Evolutionary conservation across 2,329 filamentous ascomycete genomes (phyloP).

Genomic region (Colletotrichum cordylinicola): DNA sequence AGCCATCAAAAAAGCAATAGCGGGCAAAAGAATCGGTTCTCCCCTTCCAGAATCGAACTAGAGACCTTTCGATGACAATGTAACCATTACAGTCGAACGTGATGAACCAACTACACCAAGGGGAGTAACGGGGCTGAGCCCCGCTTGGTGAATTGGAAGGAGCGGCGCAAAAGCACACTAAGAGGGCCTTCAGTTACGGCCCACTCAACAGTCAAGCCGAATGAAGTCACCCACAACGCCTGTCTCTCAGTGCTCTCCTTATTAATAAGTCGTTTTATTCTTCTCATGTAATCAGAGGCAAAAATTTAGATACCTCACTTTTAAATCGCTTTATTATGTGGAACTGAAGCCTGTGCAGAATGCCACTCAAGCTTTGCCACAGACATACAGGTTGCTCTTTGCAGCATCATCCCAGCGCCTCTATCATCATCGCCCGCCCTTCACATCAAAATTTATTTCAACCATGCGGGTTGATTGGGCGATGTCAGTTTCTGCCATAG

Average conservation of each 20-base stretch:
- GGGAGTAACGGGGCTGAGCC: background rate
- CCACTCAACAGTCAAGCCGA: background rate
- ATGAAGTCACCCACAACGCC: background rate
- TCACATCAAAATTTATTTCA: background rate
- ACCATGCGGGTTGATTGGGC: background rate
- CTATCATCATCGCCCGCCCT: background rate
- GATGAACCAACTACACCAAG: background rate
- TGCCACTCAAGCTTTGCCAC: background rate
- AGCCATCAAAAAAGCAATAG: background rate
- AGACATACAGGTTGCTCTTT: background rate
- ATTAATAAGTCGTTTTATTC: background rate
- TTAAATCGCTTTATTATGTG: background rate
- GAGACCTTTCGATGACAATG: slow-evolving; percentile 7
- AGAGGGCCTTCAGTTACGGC: rapidly evolving
- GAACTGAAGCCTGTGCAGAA: background rate
- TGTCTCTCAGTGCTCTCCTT: background rate
- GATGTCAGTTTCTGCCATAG: background rate
- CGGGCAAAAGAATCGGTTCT: background rate
- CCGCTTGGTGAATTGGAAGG: background rate
- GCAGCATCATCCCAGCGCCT: background rate
- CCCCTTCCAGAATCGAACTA: slow-evolving; percentile 19
- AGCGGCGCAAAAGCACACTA: rapidly evolving
- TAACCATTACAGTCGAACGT: background rate
- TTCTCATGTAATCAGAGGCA: background rate
- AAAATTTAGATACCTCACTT: background rate